Conservation (phyloP, 2,329 filamentous ascomycete species). For the Boeremia lycopersici region DNA sequence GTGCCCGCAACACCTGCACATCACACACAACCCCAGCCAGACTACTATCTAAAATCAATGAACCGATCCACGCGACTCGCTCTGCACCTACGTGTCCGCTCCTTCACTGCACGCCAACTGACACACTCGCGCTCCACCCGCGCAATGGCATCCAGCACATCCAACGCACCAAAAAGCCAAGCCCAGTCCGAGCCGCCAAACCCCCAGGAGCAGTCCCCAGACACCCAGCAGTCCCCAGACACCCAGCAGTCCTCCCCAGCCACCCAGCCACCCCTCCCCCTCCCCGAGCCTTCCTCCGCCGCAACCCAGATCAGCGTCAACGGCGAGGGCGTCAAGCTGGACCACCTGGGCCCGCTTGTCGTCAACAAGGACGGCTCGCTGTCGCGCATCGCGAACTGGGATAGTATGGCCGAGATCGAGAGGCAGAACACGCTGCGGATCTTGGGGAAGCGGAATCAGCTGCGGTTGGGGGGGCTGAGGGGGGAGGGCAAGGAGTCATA, state of each 20-base stretch:
- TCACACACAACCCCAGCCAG: not conserved
- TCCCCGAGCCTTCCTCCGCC: constrained; percentile 11
- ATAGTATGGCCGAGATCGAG: constrained; percentile 72
- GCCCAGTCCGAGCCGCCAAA: not conserved
- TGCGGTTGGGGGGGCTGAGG: constrained; percentile 63
- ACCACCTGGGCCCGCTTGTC: constrained; percentile 74
- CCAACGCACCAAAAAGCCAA: not conserved
- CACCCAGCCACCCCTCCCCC: not conserved
- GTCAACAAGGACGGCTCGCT: constrained; percentile 75
- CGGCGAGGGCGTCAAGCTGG: constrained; percentile 60
- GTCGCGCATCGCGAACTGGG: constrained; percentile 75
- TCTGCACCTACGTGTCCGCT: not conserved
- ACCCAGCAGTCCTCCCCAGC: not conserved
- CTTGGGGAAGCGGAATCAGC: constrained; percentile 71
- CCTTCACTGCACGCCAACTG: not conserved
- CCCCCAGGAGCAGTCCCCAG: not conserved
- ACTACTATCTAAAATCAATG: not conserved
- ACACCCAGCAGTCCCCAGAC: not conserved
- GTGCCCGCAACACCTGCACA: not conserved
- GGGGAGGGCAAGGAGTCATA: constrained; percentile 18
- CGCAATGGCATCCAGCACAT: constrained; percentile 7
- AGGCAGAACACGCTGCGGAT: constrained; percentile 69
- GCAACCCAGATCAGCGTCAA: constrained; percentile 39
- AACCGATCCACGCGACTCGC: not conserved
- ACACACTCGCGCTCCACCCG: not conserved